Conservation (phyloP, 1,284 basidiomycete species). For the Cutaneotrichosporon cyanovorans region DNA sequence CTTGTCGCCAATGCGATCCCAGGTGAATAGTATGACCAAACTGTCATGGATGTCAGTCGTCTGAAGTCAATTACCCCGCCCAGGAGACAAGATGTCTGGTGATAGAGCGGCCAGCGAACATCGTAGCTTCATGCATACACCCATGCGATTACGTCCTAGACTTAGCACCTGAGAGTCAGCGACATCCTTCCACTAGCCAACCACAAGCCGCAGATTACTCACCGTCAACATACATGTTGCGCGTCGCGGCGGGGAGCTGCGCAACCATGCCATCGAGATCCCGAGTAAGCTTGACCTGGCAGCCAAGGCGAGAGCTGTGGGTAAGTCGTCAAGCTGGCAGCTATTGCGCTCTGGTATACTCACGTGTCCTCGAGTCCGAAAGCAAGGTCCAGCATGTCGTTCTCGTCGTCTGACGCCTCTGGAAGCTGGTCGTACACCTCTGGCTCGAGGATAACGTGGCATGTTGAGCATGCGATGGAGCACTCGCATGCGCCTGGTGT, state of each 20-base stretch:
- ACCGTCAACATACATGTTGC: conserved; percentile 96
- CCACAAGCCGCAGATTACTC: not conserved
- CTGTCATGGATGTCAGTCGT: too few species aligned
- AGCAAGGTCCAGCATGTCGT: conserved; percentile 97
- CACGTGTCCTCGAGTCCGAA: conserved; percentile 94
- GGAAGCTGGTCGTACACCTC: conserved; percentile 77
- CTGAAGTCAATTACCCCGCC: too few species aligned
- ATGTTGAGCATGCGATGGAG: conserved; percentile 94
- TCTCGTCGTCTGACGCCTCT: conserved; percentile 94
- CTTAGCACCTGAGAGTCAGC: too few species aligned
- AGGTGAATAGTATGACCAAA: too few species aligned
- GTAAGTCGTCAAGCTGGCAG: not conserved
- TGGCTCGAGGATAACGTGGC: conserved; percentile 82
- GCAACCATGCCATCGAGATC: conserved; percentile 80
- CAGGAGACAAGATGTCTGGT: too few species aligned
- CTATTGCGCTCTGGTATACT: conserved; percentile 29
- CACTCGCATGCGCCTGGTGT: conserved; percentile 87
- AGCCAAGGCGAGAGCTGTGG: conserved; percentile 53
- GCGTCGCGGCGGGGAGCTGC: conserved; percentile 81
- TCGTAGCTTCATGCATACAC: too few species aligned
- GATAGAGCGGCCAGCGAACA: too few species aligned
- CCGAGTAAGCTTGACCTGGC: conserved; percentile 73
- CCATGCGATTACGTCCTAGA: too few species aligned
- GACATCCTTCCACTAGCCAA: too few species aligned
- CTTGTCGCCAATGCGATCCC: too few species aligned